These are phyloP conservation scores for Vigna nakashimae DNA, from an alignment of 306 rosid genomes.

Conservation along the genomic window DNA sequence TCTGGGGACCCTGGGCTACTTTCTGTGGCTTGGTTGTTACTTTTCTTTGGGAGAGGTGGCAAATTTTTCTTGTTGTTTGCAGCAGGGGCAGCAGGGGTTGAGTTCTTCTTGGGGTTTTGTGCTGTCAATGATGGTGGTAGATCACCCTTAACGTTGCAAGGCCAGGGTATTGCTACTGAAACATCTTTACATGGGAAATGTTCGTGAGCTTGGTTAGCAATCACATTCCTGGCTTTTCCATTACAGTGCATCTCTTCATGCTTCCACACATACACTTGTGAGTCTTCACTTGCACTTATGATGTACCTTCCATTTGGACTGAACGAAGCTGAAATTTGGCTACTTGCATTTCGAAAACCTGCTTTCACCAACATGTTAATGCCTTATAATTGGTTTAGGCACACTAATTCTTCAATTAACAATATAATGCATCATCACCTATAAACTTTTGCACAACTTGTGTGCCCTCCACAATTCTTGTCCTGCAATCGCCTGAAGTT, in stretches of 20 bases:
- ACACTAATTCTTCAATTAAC: neutral
- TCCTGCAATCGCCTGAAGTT: slow-evolving; percentile 84
- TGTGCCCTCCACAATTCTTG: slow-evolving; percentile 71
- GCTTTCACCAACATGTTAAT: slow-evolving; percentile 35
- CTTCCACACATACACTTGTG: slow-evolving; percentile 80
- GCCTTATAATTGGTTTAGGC: neutral
- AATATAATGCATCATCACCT: slow-evolving; percentile 55
- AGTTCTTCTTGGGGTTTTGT: slow-evolving; percentile 53
- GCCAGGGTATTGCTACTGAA: slow-evolving; percentile 84
- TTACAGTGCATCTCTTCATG: slow-evolving; percentile 56
- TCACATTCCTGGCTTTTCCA: slow-evolving; percentile 50
- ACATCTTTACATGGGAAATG: slow-evolving; percentile 85
- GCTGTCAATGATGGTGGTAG: slow-evolving; percentile 55
- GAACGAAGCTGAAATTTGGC: slow-evolving; percentile 85
- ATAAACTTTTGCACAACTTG: slow-evolving; percentile 67
- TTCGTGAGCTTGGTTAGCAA: slow-evolving; percentile 55
- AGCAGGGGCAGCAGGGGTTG: slow-evolving; percentile 9
- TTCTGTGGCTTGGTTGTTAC: slow-evolving; percentile 24
- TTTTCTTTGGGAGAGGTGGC: slow-evolving; percentile 86
- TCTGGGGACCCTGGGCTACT: slow-evolving; percentile 45
- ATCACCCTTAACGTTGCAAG: slow-evolving; percentile 65
- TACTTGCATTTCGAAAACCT: slow-evolving; percentile 80
- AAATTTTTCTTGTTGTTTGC: slow-evolving; percentile 53
- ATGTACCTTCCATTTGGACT: slow-evolving; percentile 70
- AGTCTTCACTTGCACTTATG: slow-evolving; percentile 87